Percentiles rank a stretch among this genome's conserved stretches.
Evolutionary conservation across 768 basidiomycete species (phyloP).

Genomic region (Russula sp.): DNA sequence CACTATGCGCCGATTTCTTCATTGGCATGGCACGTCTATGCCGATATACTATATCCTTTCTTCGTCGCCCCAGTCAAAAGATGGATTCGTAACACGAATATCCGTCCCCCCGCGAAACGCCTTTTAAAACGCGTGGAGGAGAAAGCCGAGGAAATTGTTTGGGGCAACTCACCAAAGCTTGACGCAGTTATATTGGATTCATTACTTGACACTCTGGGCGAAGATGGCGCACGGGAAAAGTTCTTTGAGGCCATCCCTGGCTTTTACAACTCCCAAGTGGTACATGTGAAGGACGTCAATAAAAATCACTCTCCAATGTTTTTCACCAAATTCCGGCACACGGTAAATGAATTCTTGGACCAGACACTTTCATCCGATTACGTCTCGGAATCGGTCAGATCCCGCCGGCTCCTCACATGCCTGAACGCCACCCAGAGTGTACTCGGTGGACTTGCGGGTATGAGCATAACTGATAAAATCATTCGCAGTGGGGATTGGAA

Average conservation of each 20-base stretch:
- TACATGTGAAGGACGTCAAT: background rate
- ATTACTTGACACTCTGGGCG: background rate
- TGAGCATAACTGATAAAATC: background rate
- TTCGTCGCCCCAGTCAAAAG: background rate
- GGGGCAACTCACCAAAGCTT: background rate
- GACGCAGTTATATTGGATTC: background rate
- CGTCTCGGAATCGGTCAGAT: background rate
- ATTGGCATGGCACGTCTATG: background rate
- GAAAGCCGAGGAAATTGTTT: background rate
- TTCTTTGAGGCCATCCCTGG: slow-evolving; percentile 4
- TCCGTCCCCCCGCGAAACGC: background rate
- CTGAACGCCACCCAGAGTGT: background rate
- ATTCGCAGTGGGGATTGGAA: background rate
- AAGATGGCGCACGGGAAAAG: background rate
- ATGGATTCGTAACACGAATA: background rate
- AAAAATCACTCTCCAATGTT: background rate
- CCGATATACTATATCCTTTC: background rate
- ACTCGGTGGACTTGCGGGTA: background rate
- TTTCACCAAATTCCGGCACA: background rate
- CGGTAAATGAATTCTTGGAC: background rate
- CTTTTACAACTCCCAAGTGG: background rate
- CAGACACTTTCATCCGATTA: background rate
- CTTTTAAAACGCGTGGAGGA: background rate
- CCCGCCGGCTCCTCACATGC: background rate
- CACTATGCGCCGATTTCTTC: background rate